Evolutionary conservation across 1,139 yeast genomes (phyloP), one percentile per base, ranked within the genome.

Genomic region (Debaryomyces sp.): DNA sequence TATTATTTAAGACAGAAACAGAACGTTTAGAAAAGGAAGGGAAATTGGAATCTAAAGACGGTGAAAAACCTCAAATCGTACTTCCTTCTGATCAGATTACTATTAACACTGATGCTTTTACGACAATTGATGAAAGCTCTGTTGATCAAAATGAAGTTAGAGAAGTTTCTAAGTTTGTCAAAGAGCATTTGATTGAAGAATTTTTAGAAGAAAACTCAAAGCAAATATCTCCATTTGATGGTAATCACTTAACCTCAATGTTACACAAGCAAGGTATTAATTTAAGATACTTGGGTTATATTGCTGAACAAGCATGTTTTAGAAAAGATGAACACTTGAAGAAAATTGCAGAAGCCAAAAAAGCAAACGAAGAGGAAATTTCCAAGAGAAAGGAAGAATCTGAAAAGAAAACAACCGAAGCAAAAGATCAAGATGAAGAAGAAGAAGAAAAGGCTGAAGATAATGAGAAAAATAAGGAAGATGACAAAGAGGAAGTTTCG

Each of bases 211-310:
- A 81, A 34, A 64, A 85, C 46, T 77, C 82, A 17, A 73, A 75
- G 45, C 73, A 78, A 37, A 76, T 85, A 45, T 78, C 85, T 33
- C 96, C 97, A 42, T 75, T 89, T 52, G 96, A 90, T 62, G 97
- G 98, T 53, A 64, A 70, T 5, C 94, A 91, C 59, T 79, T 94
- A 60, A 73, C 90, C 27, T 73, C 77, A 37, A 66, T 78, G 47
- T 70, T 94, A 68, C 99, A 94, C 68, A 81, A 81, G 58, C 75
- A 77, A 46, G 99, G 99, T 75, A 86, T 94, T 63, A 92, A 90
- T 66, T 66, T 92, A 73, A 87, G 99, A 70, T 92, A 94, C 63
- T 76, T 94, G 60, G 97, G 97, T 52, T 70, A 67, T 45, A 63
- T 86, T 59, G 85, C 84, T 18, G 63, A 45, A 29, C 51, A 44